Evolutionary conservation across 2,329 filamentous ascomycete genomes (phyloP), one percentile per base, ranked within the genome.

Genomic region (Laburnicola sp.): DNA sequence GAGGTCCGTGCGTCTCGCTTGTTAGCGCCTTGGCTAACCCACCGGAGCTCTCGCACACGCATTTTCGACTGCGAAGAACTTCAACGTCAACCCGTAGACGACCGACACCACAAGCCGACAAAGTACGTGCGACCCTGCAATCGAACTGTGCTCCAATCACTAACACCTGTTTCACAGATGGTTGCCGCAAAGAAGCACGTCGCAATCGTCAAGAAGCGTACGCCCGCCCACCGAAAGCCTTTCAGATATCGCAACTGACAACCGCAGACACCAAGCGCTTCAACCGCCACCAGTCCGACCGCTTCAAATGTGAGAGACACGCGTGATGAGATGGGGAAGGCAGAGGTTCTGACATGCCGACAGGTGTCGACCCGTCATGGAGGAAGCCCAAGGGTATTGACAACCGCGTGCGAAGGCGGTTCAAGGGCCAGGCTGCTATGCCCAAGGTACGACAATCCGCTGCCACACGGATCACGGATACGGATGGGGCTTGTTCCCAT

Each of bases 351-450:
- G 68, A 71, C 65, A 62, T 22, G 16, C 57, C 58, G 57, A 64
- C 46, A 70, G 69, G 69, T 77, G 87, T 97, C 69, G 87, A 84
- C 75, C 77, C 88, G 68, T 87, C 85, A 85, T 99, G 94, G 94
- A 89, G 94, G 82, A 99, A 97, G 86, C 94, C 94, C 70, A 99
- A 99, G 90, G 94, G 94, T 91, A 99, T 99, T 80, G 94, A 99
- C 83, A 96, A 92, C 84, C 84, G 89, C 74, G 93, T 99, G 77
- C 89, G 94, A 78, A 87, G 94, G 85, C 90, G 94, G 69, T 99
- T 99, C 86, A 91, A 90, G 82, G 91, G 94, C 75, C 90, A 89
- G 82, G 88, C 88, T 80, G 86, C 86, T 75, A 97, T 99, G 93
- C 94, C 94, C 81, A 96, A 91, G 84, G 93, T 97, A 92, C 77